phyloP scores from a whole-genome alignment of 2,329 filamentous ascomycete species.

The Claviceps sp. region DNA sequence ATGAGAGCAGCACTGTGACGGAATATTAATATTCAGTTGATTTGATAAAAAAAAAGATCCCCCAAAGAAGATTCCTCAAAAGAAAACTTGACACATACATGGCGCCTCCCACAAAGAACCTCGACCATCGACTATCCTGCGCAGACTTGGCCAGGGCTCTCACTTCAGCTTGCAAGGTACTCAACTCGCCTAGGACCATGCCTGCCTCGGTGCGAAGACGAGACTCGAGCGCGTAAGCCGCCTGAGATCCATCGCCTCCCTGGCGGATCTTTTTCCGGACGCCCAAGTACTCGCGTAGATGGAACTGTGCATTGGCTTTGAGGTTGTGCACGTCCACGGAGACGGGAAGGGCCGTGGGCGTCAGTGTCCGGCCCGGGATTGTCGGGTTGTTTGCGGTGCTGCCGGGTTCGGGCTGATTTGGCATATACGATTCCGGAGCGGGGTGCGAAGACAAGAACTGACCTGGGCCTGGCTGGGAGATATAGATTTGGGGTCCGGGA shows the following conservation, averaged over 20 bases:
- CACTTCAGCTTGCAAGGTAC: conserved; percentile 30
- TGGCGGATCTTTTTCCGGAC: conserved; percentile 18
- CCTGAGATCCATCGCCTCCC: conserved; percentile 15
- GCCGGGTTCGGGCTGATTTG: conserved; percentile 10
- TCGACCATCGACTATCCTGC: conserved; percentile 37
- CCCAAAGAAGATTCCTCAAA: neutral
- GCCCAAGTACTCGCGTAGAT: conserved; percentile 22
- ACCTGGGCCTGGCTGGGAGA: neutral
- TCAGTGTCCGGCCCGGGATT: conserved; percentile 9
- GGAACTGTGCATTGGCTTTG: conserved; percentile 22
- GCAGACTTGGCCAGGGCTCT: conserved; percentile 27
- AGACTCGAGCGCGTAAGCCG: conserved; percentile 25
- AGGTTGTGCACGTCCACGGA: conserved; percentile 16
- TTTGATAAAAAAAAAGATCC: too few species aligned
- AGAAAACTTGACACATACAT: conserved; percentile 26
- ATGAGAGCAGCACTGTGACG: conserved; percentile 33
- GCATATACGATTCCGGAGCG: conserved; percentile 10
- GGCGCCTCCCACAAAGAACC: conserved; percentile 37
- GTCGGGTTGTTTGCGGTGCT: conserved; percentile 11
- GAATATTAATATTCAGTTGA: too few species aligned
- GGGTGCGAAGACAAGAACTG: conserved; percentile 8
- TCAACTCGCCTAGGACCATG: conserved; percentile 31
- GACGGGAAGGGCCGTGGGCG: conserved; percentile 10
- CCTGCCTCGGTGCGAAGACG: conserved; percentile 29
- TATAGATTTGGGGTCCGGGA: neutral